Base-by-base conservation (phyloP, 2,329 filamentous ascomycete species). In the Calonectria honghensis region DNA sequence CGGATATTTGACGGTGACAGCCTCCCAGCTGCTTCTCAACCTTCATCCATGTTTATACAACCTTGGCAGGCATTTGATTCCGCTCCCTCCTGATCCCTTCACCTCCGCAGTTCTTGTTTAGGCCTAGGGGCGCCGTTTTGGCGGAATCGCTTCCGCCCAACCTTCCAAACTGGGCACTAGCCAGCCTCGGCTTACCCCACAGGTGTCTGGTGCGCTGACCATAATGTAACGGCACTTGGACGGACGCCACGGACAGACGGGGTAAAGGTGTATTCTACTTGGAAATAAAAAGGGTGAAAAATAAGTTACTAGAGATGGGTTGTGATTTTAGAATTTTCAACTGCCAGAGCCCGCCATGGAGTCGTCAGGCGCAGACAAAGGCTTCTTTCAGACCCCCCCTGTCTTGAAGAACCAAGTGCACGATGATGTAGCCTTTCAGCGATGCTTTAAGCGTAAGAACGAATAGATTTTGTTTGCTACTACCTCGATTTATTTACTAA, bases 361-460 rank as follows among this genome's bases (percentile, higher is more conserved):
- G 72, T 81, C 86, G 4, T 87, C 88, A 16, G 85, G 85, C 66
- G 83, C 87, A 16, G 85, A 88, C 75, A 85, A 80, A 11, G 91
- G 91, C 73, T 92, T 91, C 83, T 90, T 93, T 77, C 91, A 92
- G 77, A 82, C 86, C 50, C 84, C 87, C 5, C 89, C 88, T 2
- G 84, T 87, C 13, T 81, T 93, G 59, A 84, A 82, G 18, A 93
- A 92, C 77, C 90, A 92, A 73, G 91, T 90, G 73, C 82, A 88
- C 54, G 89, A 92, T 45, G 91, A 93, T 81, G 83, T 83, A 7
- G 89, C 87, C 68, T 87, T 90, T 32, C 87, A 88, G 79, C 85
- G 91, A 39, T 85, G 88, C n/a, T 84, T 91, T 37, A 85, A 86
- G 65, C 83, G 91, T 92, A 80, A 77, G 86, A 79, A 57, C 76